Evolutionary conservation across 352 stramenopile genomes (phyloP).

Genomic region (Globisporangium sylvaticum): DNA sequence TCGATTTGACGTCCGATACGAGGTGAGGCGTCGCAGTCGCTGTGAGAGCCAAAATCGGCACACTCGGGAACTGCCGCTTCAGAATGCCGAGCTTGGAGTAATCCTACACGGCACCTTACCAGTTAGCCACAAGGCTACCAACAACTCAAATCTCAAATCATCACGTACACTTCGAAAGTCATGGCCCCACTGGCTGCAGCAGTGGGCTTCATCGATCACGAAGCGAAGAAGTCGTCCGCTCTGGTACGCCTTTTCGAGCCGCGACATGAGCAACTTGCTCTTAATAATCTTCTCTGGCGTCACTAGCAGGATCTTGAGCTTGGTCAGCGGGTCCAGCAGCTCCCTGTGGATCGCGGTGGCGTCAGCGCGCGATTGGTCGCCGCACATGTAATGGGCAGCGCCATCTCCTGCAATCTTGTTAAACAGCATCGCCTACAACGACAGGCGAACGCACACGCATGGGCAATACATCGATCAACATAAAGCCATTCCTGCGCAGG

Average conservation of each 20-base stretch:
- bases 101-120: no score
- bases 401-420: slow-evolving; percentile 60
- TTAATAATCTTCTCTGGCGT: slow-evolving; percentile 92
- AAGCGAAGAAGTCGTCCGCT: slow-evolving; percentile 82
- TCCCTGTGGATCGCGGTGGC: slow-evolving; percentile 69
- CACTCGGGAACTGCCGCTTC: slow-evolving; percentile 83
- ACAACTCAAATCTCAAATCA: no score
- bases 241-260: slow-evolving; percentile 89
- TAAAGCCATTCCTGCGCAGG: not conserved
- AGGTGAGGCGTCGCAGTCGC: slow-evolving; percentile 79
- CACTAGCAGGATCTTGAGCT: slow-evolving; percentile 85
- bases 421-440: slow-evolving; percentile 56
- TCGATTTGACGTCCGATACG: slow-evolving; percentile 67
- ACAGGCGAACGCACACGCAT: not conserved
- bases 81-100: slow-evolving; percentile 92
- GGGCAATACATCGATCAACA: not conserved
- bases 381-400: slow-evolving; percentile 43
- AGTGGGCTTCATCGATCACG: slow-evolving; percentile 92
- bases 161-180: slow-evolving; percentile 75
- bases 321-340: slow-evolving; percentile 61
- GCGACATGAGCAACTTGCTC: slow-evolving; percentile 83
- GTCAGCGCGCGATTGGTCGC: slow-evolving; percentile 51
- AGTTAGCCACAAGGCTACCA: no score
- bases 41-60: slow-evolving; percentile 91
- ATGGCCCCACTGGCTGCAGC: slow-evolving; percentile 80